phyloP scores from a whole-genome alignment of 2,329 filamentous ascomycete species.

The Pseudodiploospora longispora region DNA sequence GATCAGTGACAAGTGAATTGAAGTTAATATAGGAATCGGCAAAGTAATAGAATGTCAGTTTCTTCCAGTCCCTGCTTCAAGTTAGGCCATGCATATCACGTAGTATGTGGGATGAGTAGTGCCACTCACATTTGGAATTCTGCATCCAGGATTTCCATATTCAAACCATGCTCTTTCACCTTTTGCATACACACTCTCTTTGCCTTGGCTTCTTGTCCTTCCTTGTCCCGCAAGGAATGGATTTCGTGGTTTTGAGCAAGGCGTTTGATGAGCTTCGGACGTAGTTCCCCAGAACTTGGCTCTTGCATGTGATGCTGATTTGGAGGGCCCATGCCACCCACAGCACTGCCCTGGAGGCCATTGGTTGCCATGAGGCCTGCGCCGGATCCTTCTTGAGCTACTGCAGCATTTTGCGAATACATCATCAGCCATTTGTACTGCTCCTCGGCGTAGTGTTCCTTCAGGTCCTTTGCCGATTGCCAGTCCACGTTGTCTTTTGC shows the following conservation, averaged over 20 bases:
- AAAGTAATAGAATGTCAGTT: conserved; percentile 98
- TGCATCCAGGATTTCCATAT: conserved; percentile 98
- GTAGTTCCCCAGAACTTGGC: conserved; percentile 65
- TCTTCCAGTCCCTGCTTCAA: conserved; percentile 81
- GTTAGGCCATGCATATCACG: conserved; percentile 7
- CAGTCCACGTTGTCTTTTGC: conserved; percentile 81
- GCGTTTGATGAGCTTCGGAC: conserved; percentile 94
- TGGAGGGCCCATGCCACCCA: conserved; percentile 71
- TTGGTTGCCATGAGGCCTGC: conserved; percentile 57
- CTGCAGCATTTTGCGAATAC: conserved; percentile 76
- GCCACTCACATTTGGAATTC: conserved; percentile 90
- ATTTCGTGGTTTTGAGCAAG: conserved; percentile 89
- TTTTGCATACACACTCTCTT: conserved; percentile 96
- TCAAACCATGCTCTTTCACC: conserved; percentile 84
- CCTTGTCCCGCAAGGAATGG: conserved; percentile 81
- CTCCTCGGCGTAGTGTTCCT: conserved; percentile 86
- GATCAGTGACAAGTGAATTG: conserved; percentile 90
- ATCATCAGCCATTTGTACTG: conserved; percentile 99
- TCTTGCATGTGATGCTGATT: conserved; percentile 68
- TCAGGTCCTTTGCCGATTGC: conserved; percentile 78
- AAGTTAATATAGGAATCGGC: conserved; percentile 98
- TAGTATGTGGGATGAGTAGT: neutral
- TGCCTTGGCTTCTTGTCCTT: conserved; percentile 94
- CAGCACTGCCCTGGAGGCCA: conserved; percentile 58
- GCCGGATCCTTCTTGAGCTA: conserved; percentile 51